Evolutionary conservation across 2,329 filamentous ascomycete species (phyloP).

Genomic region (Aspergillus puulaauensis): DNA sequence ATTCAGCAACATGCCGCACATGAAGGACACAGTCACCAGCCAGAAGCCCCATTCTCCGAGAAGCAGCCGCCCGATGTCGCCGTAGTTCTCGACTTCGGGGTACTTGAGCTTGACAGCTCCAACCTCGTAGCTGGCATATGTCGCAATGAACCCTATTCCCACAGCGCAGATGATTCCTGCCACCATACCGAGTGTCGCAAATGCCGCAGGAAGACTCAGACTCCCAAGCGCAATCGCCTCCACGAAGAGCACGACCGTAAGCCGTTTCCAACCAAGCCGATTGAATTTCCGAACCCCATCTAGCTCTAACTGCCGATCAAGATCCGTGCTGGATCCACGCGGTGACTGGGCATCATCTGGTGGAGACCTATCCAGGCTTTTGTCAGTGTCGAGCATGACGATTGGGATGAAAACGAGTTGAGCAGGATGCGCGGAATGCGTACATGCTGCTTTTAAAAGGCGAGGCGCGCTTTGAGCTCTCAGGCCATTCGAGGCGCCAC

Average conservation of each 20-base stretch:
- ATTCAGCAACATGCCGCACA: constrained; percentile 44
- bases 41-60: constrained; percentile 42
- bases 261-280: constrained; percentile 50
- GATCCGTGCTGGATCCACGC: no score
- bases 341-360: no score
- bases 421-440: no score
- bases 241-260: constrained; percentile 51
- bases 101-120: constrained; percentile 39
- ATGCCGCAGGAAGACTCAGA: constrained; percentile 46
- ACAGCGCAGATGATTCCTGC: constrained; percentile 45
- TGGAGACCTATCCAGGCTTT: no score
- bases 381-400: no score
- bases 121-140: constrained; percentile 43
- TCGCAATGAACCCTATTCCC: constrained; percentile 40
- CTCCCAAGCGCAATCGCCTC: constrained; percentile 52
- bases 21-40: constrained; percentile 42
- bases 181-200: constrained; percentile 49
- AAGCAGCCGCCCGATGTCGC: constrained; percentile 41
- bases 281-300: constrained; percentile 21
- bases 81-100: constrained; percentile 44
- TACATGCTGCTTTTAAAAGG: no score
- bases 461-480: no score
- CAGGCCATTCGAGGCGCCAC: no score
- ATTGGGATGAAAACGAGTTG: no score
- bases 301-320: no score